Base-by-base conservation (phyloP, 805 yeast species). In the Starmerella powellii region DNA sequence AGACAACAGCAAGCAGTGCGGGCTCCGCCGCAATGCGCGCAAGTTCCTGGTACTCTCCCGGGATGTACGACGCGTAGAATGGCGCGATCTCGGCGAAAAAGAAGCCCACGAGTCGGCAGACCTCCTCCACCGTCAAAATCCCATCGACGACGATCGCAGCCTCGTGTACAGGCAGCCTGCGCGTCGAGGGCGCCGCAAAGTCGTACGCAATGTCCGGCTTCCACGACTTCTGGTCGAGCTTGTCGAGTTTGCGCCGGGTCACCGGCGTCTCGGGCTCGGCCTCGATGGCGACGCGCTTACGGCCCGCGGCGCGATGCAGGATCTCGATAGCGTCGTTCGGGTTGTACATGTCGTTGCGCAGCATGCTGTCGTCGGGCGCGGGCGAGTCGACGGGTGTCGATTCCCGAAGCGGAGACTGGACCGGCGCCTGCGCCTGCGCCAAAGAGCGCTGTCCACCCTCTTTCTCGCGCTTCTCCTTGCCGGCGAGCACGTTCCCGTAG, bases 41-140 rank as follows among this genome's bases (percentile, higher is more conserved):
- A 6, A 40, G 40, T 6, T 40, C 40, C 21, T 40, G 40, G 38
- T 44, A 40, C 19, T 31, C 44, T 10, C 26, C 29, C 6, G 48
- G 48, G 17, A 45, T 33, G 28, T 31, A 33, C 6, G 35, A 34
- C n/a, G 30, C 38, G 31, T 31, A 41, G 20, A 37, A 35, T 3
- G 48, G 48, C 10, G 37, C 41, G 31, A 40, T 40, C 13, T 41
- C 34, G 17, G 35, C 32, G 23, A 37, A 35, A 38, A 45, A 45
- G 34, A 37, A 40, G 16, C 33, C 31, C 11, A 41, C 39, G 6
- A 45, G 35, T 12, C 27, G 28, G n/a, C 29, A 16, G 2, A 36
- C 38, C 15, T 45, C 48, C 17, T 40, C 42, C 8, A 29, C 42
- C 8, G 38, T 42, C 13, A 45, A 21, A 2, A 40, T 19, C 2